These are phyloP conservation scores for Oryza australiensis DNA, from an alignment of 176 grass and related monocot genomes.

Conservation along the genomic window DNA sequence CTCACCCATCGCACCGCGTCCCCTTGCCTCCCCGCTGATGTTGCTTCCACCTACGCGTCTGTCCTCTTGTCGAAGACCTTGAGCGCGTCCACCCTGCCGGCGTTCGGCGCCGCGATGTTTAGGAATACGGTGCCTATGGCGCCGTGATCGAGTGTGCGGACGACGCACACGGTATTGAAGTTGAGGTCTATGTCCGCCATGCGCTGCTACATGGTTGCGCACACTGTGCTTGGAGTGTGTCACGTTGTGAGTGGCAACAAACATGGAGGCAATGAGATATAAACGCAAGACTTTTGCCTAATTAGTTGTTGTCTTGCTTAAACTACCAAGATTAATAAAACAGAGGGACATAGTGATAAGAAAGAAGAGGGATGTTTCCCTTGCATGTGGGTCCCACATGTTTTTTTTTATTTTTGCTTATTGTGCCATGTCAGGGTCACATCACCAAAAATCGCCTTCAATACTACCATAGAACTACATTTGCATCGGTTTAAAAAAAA, in stretches of 20 bases:
- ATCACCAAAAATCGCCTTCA: too few species aligned
- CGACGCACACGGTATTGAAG: slow-evolving; percentile 46
- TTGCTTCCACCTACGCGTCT: neutral
- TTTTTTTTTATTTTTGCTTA: too few species aligned
- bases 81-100: slow-evolving; percentile 54
- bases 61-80: slow-evolving; percentile 86
- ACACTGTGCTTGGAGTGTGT: neutral
- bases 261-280: slow-evolving; percentile 16
- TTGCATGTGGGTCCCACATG: too few species aligned
- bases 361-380: too few species aligned
- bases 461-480: too few species aligned
- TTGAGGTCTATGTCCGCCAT: slow-evolving; percentile 53
- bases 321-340: neutral
- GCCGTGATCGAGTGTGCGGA: slow-evolving; percentile 86
- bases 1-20: slow-evolving; percentile 68
- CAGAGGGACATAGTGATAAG: too few species aligned
- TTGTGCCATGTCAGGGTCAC: too few species aligned
- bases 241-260: neutral
- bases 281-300: slow-evolving; percentile 26
- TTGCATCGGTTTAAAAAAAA: too few species aligned
- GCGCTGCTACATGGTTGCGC: neutral
- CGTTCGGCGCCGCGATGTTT: slow-evolving; percentile 8
- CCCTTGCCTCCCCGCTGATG: neutral
- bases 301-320: slow-evolving; percentile 27
- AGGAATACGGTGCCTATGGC: slow-evolving; percentile 98